Evolutionary conservation across 257 asterid species (phyloP), one percentile per base, ranked within the genome.

Genomic region (Pogostemon cablin): DNA sequence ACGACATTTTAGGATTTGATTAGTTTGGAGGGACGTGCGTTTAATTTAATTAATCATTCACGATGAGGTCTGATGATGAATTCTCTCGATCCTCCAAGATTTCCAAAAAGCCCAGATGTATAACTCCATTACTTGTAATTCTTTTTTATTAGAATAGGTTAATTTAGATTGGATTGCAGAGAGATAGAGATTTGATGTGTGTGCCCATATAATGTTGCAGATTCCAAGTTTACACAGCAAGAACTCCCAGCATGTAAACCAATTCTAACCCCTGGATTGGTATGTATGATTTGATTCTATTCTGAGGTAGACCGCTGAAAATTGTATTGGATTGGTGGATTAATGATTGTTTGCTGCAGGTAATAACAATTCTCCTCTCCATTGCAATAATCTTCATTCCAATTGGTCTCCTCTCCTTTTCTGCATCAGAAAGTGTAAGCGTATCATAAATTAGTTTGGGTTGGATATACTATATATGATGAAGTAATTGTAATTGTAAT

Each of bases 161-260:
- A 1, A n/a, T 25, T 4, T 17, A 7, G 3, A 55, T 40, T 25
- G 52, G 2, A 49, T 41, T 35, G 3, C 53, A 0, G 44, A 32
- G 49, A 67, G 0, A n/a, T 47, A 10, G 15, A 34, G 1, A 17
- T 67, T 67, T 1, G 52, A 49, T 64, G 32, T 4, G 11, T 37
- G 2, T 41, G 25, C 7, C 55, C 32, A 25, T 25, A 54, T 40
- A 38, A 10, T 53, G 32, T 61, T 80, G 63, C 81, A 92, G 98
- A 89, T 92, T 92, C 96, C 1, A 89, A 82, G 85, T 92, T 92
- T 72, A 86, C 96, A 11, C 98, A 90, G 81, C 96, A 92, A 83
- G 98, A 92, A 75, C 96, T 92, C 75, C 96, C 98, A 3, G 96
- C 98, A 68, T 92, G 92, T 86, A 92, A 89, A 67, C 98, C 98